These are phyloP conservation scores for Mycena pura DNA, from an alignment of 768 basidiomycete genomes.

Conservation along the genomic window DNA sequence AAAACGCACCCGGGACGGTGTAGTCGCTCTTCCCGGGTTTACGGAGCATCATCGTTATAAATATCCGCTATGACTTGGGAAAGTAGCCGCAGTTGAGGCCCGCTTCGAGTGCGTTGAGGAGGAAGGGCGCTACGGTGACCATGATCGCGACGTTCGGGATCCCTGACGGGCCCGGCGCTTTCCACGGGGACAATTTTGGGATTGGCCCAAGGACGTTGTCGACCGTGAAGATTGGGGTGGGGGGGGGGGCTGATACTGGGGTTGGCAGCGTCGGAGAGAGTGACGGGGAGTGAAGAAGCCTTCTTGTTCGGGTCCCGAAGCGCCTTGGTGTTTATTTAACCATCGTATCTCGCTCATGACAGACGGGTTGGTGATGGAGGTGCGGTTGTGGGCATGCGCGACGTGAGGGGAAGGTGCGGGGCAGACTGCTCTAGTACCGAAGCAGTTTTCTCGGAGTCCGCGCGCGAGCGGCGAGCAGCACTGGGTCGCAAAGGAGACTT, in stretches of 20 bases:
- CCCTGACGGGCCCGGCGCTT: not conserved
- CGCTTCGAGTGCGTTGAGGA: not conserved
- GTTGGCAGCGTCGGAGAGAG: constrained; percentile 5
- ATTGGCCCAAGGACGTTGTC: not conserved
- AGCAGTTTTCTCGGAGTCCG: not conserved
- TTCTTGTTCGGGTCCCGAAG: constrained; percentile 3
- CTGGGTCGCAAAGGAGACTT: not conserved
- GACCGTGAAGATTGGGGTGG: not conserved
- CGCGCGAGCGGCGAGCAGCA: constrained; percentile 3
- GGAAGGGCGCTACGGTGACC: not conserved
- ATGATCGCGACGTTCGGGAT: not conserved
- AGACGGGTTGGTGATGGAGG: not conserved
- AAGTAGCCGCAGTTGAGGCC: not conserved
- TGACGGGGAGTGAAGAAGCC: constrained; percentile 8
- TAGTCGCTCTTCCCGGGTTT: not conserved
- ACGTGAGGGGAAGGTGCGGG: not conserved
- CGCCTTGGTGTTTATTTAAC: constrained; percentile 7
- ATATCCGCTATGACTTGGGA: not conserved
- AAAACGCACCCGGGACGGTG: not conserved
- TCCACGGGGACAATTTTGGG: not conserved
- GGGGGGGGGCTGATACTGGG: not conserved
- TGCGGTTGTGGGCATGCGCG: not conserved
- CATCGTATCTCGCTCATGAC: not conserved
- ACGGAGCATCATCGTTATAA: not conserved
- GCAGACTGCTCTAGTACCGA: not conserved